Conservation (phyloP, 495 filamentous ascomycete species). For the Annulohypoxylon bovei region DNA sequence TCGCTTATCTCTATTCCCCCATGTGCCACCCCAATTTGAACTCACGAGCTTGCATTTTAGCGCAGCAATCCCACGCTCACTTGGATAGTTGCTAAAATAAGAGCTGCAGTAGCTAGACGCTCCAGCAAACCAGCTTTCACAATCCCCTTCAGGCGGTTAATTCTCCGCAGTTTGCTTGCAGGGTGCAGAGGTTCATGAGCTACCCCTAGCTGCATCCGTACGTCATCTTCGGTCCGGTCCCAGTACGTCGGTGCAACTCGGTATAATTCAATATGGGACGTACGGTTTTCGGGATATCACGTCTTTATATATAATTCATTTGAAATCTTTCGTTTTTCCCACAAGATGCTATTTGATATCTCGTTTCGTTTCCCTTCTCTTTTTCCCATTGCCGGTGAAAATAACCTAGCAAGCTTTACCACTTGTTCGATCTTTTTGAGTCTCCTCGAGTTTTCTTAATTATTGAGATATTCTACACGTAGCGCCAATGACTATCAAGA, state of each 20-base stretch:
- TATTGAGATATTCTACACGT: neutral
- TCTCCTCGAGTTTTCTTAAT: neutral
- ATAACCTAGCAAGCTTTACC: neutral
- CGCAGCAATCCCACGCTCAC: constrained; percentile 17
- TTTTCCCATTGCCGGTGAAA: neutral
- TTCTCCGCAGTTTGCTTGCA: constrained; percentile 32
- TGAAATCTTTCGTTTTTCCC: neutral
- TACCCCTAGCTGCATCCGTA: constrained; percentile 35
- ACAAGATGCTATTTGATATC: neutral
- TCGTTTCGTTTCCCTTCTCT: neutral
- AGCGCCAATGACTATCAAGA: constrained; percentile 26
- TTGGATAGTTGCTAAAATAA: constrained; percentile 32
- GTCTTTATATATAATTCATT: constrained; percentile 30
- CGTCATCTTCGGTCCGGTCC: constrained; percentile 44
- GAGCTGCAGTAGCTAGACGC: constrained; percentile 30
- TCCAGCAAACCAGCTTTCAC: constrained; percentile 25
- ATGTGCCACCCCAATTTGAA: constrained; percentile 14
- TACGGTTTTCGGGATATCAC: constrained; percentile 38
- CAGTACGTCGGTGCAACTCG: constrained; percentile 35
- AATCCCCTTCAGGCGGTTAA: constrained; percentile 32
- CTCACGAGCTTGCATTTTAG: constrained; percentile 25
- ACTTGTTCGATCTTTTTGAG: neutral
- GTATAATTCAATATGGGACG: constrained; percentile 26
- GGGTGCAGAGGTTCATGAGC: constrained; percentile 15
- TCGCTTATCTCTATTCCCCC: constrained; percentile 27